A percentile compares a stretch with the other conserved stretches of the same genome.
phyloP scores from a whole-genome alignment of 768 basidiomycete species.

The Boletales sp. region DNA sequence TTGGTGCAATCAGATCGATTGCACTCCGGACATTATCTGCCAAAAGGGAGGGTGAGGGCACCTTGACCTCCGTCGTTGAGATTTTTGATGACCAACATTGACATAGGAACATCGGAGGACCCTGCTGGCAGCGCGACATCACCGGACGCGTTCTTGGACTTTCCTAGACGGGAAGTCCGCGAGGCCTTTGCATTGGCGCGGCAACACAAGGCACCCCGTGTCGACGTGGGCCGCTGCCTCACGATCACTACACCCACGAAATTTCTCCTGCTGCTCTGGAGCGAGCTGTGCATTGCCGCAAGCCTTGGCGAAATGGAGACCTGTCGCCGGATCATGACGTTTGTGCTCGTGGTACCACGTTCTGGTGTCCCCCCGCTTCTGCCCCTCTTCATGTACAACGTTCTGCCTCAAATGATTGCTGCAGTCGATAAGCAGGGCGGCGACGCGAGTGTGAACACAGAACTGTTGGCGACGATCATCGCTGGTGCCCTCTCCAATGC shows the following conservation, averaged over 20 bases:
- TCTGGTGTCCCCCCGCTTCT: conserved; percentile 57
- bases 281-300: conserved; percentile 52
- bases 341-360: conserved; percentile 62
- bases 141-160: conserved; percentile 45
- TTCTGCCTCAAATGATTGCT: conserved; percentile 58
- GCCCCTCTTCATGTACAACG: conserved; percentile 66
- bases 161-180: conserved; percentile 55
- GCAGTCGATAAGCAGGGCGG: conserved; percentile 48
- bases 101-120: conserved; percentile 18
- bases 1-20: conserved; percentile 36
- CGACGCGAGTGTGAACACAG: conserved; percentile 54
- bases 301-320: conserved; percentile 58
- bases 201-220: conserved; percentile 56
- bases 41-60: conserved; percentile 35
- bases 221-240: conserved; percentile 69
- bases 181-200: conserved; percentile 54
- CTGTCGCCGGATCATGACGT: conserved; percentile 63
- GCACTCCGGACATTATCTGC: conserved; percentile 38
- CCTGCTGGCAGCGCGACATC: conserved; percentile 9
- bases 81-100: not conserved
- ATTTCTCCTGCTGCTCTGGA: conserved; percentile 69
- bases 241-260: conserved; percentile 51
- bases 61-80: not conserved
- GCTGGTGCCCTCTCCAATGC: conserved; percentile 65
- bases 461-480: conserved; percentile 62